A percentile compares a stretch with the other conserved stretches of the same genome.
Conservation (phyloP, 139 green algal species). For the Pedinophyceae sp. region DNA sequence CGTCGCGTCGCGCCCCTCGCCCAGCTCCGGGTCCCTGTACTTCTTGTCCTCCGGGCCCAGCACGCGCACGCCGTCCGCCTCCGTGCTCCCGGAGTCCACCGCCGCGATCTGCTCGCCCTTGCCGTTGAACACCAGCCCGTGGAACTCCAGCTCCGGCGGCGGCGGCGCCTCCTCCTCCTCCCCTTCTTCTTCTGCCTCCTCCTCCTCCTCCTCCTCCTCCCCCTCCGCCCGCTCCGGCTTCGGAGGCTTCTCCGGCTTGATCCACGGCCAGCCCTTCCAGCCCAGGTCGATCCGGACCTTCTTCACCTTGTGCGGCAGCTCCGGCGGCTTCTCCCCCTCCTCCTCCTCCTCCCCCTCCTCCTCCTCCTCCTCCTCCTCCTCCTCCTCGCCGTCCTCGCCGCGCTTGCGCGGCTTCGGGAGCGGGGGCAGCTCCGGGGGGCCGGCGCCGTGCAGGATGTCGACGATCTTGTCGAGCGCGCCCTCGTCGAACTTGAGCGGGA, state of each 20-base stretch:
- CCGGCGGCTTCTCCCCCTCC: background rate
- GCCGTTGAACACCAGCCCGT: background rate
- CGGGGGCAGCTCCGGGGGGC: background rate
- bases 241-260: background rate
- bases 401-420: background rate
- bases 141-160: background rate
- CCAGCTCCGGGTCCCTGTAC: background rate
- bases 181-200: background rate
- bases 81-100: background rate
- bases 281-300: background rate
- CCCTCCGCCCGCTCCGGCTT: background rate
- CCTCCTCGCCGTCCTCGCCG: background rate
- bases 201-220: background rate
- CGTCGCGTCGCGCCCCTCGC: background rate
- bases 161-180: background rate
- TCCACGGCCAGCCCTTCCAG: background rate
- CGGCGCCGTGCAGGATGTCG: background rate
- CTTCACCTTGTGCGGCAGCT: background rate
- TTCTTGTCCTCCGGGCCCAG: background rate
- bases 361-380: conserved; percentile 1
- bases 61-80: background rate
- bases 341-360: background rate
- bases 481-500: background rate
- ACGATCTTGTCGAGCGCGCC: background rate
- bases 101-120: background rate